Percentiles rank a stretch among this genome's conserved stretches.
phyloP scores from a whole-genome alignment of 2,329 filamentous ascomycete genomes.

The Neospermospora avenae region DNA sequence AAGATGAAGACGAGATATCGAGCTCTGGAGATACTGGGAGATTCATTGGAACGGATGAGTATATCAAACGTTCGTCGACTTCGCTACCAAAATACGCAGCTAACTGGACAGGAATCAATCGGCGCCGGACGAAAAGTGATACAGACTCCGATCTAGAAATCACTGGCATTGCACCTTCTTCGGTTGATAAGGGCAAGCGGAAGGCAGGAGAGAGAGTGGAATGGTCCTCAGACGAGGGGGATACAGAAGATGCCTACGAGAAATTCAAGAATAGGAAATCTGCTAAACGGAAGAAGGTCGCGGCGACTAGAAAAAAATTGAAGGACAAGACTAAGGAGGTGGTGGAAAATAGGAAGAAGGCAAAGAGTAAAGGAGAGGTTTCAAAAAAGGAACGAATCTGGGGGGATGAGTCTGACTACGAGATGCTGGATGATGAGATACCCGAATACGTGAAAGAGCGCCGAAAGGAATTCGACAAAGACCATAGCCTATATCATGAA shows the following conservation, averaged over 20 bases:
- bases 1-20: neutral
- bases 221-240: conserved; percentile 58
- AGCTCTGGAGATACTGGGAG: neutral
- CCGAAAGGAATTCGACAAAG: conserved; percentile 64
- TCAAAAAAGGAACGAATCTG: conserved; percentile 28
- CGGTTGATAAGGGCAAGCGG: conserved; percentile 24
- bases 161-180: neutral
- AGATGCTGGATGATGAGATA: conserved; percentile 40
- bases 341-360: conserved; percentile 21
- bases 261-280: conserved; percentile 60
- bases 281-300: conserved; percentile 49
- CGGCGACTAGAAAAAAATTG: conserved; percentile 44
- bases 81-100: neutral
- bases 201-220: conserved; percentile 39
- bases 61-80: conserved; percentile 27
- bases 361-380: conserved; percentile 26
- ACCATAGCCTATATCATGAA: conserved; percentile 56
- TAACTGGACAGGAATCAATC: conserved; percentile 26
- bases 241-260: conserved; percentile 57
- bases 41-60: conserved; percentile 23
- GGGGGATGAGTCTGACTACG: conserved; percentile 31
- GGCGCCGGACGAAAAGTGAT: conserved; percentile 17
- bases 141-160: conserved; percentile 23
- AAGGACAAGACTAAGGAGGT: conserved; percentile 45
- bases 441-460: conserved; percentile 72